Evolutionary conservation across 192 early-diverging fungal species (phyloP), one percentile per base, ranked within the genome.

Genomic region (Entophlyctis luteolus): DNA sequence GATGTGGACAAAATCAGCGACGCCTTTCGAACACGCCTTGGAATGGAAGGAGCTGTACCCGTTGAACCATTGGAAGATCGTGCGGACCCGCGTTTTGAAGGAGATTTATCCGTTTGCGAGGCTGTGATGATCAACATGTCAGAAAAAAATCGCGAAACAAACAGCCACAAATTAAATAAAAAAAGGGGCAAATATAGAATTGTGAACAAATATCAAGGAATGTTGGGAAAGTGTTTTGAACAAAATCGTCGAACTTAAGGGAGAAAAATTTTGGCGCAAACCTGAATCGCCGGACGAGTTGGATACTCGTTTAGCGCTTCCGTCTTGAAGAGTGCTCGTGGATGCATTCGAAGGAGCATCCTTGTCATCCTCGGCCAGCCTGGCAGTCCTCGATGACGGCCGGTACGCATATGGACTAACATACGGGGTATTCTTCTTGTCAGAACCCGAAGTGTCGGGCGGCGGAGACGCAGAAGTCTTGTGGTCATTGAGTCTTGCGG

Each of bases 361-460:
- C n/a, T n/a, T n/a, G 6, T 42, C n/a, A 12, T 42, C 39, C 8
- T 42, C 39, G n/a, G 8, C 39, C 39, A 12, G 39, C n/a, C 39
- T 42, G 39, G 39, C n/a, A 12, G 25, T 5, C 22, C 57, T 3
- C 12, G 57, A 59, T 5, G 57, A 59, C 3, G 63, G 63, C 16
- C 52, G 27, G 36, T 66, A 66, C 20, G 63, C 63, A 33, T 66
- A 66, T 8, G 63, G 63, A 55, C 63, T 66, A 32, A 66, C 52
- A 38, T 66, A 66, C 3, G 16, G 12, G 52, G 63, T 66, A 55
- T 55, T 55, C 28, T 66, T 66, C 12, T 5, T 20, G n/a, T 27
- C 35, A 2, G 23, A 32, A 20, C 12, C 39, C 10, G 34, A 12
- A 18, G 14, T 14, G 16, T n/a, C 2, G 6, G 10, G 10, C 22